phyloP scores from a whole-genome alignment of 352 stramenopile species.

The Phytophthora boehmeriae region DNA sequence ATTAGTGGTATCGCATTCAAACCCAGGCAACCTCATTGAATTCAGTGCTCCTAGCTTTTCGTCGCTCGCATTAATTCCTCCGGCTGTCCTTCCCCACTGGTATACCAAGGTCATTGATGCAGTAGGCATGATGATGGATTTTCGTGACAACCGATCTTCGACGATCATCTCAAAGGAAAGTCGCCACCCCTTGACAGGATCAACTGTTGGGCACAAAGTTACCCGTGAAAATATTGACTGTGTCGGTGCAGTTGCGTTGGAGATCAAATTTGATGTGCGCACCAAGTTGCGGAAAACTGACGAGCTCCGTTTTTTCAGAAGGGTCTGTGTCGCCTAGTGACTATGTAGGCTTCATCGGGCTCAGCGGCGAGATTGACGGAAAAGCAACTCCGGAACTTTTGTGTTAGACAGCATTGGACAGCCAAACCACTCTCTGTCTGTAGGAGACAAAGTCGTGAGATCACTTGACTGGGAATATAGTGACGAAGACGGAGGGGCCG shows the following conservation, averaged over 20 bases:
- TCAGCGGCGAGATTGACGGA: constrained; percentile 40
- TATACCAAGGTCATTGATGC: constrained; percentile 67
- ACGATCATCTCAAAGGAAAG: constrained; percentile 59
- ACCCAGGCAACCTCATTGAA: constrained; percentile 24
- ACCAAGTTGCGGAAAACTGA: constrained; percentile 50
- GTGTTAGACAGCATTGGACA: constrained; percentile 36
- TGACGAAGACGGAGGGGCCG: constrained; percentile 71
- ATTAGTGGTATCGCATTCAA: constrained; percentile 33
- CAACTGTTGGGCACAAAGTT: not conserved
- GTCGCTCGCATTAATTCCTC: constrained; percentile 40
- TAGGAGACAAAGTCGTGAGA: constrained; percentile 60
- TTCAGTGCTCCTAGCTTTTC: constrained; percentile 33
- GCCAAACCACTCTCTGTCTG: constrained; percentile 32
- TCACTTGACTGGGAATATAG: constrained; percentile 76
- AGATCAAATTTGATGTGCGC: constrained; percentile 71
- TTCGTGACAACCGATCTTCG: constrained; percentile 41
- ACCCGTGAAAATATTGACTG: constrained; percentile 39
- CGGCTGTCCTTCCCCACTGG: constrained; percentile 47
- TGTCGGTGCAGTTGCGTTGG: constrained; percentile 58
- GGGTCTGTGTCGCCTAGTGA: constrained; percentile 2
- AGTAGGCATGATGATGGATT: constrained; percentile 62
- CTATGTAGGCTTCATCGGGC: constrained; percentile 25
- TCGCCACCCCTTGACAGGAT: constrained; percentile 36
- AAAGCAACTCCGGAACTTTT: constrained; percentile 46
- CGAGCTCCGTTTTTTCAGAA: constrained; percentile 32